Evolutionary conservation across 306 rosid species (phyloP).

Genomic region (Prunus mira): DNA sequence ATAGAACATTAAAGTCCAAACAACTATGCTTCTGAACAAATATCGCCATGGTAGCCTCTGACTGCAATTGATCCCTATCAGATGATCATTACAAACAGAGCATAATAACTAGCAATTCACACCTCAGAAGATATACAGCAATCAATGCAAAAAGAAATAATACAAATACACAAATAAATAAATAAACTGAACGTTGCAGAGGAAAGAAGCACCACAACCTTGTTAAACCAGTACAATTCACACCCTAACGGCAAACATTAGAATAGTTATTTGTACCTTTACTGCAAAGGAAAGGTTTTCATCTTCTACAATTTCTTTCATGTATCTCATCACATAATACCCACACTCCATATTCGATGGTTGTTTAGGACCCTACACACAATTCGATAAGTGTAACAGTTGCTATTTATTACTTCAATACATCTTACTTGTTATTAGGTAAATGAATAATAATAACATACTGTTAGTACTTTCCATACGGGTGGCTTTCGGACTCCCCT

Average conservation of each 20-base stretch:
- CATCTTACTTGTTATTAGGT: not conserved
- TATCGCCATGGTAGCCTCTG: not conserved
- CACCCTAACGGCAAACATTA: not conserved
- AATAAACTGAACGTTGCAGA: not conserved
- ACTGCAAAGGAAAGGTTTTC: conserved; percentile 3
- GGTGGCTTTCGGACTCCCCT: conserved; percentile 4
- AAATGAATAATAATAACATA: not conserved
- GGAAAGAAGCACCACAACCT: not conserved
- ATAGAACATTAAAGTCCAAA: not conserved
- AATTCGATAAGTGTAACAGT: not conserved
- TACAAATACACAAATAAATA: not conserved
- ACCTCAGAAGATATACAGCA: not conserved
- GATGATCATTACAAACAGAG: not conserved
- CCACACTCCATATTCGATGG: conserved; percentile 17
- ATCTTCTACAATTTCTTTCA: conserved; percentile 13
- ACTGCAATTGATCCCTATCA: not conserved
- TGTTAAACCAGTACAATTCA: not conserved
- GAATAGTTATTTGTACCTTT: not conserved
- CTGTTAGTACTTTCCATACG: conserved; percentile 7
- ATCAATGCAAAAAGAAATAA: not conserved
- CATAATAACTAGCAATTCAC: not conserved
- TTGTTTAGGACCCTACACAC: conserved; percentile 17
- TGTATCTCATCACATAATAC: conserved; percentile 15
- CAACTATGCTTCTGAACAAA: not conserved
- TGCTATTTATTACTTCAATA: not conserved